Evolutionary conservation across 257 asterid genomes (phyloP).

Genomic region (Primulina huaijiensis): DNA sequence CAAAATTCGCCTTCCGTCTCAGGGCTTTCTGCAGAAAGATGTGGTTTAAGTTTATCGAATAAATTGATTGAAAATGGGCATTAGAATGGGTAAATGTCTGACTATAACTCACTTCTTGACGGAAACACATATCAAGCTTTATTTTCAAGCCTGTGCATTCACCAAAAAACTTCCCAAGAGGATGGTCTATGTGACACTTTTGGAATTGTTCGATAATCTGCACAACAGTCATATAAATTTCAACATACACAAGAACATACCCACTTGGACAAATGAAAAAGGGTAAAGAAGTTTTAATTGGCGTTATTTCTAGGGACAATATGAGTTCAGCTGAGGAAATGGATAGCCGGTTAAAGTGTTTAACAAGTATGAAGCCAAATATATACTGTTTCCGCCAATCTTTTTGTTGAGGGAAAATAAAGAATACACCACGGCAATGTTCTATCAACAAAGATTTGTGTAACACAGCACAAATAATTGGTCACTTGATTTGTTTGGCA

Average conservation of each 20-base stretch:
- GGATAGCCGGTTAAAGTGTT: background rate
- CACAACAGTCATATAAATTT: conserved; percentile 5
- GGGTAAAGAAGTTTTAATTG: background rate
- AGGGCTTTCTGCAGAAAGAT: conserved; percentile 59
- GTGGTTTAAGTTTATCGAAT: background rate
- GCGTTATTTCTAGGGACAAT: background rate
- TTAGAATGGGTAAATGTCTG: background rate
- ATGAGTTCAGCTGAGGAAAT: background rate
- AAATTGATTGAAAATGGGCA: background rate
- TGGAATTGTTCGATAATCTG: conserved; percentile 75
- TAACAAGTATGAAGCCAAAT: background rate
- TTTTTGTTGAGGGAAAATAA: background rate
- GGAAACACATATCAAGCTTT: conserved; percentile 71
- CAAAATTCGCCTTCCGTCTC: conserved; percentile 82
- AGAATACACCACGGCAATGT: background rate
- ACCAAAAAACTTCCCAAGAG: conserved; percentile 71
- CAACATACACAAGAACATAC: background rate
- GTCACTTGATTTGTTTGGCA: background rate
- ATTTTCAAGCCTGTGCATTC: conserved; percentile 67
- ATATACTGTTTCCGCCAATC: background rate
- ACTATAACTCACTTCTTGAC: conserved; percentile 56
- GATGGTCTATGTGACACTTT: conserved; percentile 72
- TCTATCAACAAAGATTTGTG: background rate
- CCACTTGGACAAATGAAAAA: background rate
- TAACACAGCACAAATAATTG: background rate